Evolutionary conservation across 495 filamentous ascomycete species (phyloP), one percentile per base, ranked within the genome.

Genomic region (Trichoderma reesei): DNA sequence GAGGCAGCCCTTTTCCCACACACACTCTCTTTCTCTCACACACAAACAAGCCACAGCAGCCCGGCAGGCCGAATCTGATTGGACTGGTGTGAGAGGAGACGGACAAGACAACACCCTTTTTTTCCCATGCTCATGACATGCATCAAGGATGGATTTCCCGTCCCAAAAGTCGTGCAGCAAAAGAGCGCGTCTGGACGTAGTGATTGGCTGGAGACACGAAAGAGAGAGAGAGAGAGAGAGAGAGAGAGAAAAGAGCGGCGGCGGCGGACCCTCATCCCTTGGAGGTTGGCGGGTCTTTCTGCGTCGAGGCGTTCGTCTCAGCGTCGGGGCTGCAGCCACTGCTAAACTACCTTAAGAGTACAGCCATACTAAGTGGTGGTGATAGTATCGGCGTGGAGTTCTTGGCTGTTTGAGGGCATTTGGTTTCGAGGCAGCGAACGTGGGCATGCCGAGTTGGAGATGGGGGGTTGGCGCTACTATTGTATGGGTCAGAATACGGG

Each of bases 81-180:
- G 64, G n/a, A n/a, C n/a, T n/a, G n/a, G n/a, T n/a, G 65, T 66
- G 65, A 67, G 64, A 63, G 65, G 64, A 56, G n/a, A n/a, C n/a
- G n/a, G n/a, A n/a, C n/a, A n/a, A n/a, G n/a, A n/a, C n/a, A n/a
- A n/a, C n/a, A n/a, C n/a, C n/a, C n/a, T n/a, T n/a, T n/a, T n/a
- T n/a, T n/a, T n/a, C n/a, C n/a, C n/a, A n/a, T n/a, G 18, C 31
- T 48, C 69, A 70, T 67, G 70, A 72, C 68, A 73, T 70, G 70
- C 72, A 72, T 71, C 65, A 67, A 67, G 66, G 68, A 73, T 71
- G 70, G 70, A 71, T 71, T 69, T n/a, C n/a, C n/a, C n/a, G n/a
- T n/a, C n/a, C 63, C 63, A 62, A 66, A 61, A 71, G 69, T 71
- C 72, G 72, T 73, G 72, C 68, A 70, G 67, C n/a, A n/a, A n/a